Evolutionary conservation across 2,329 filamentous ascomycete species (phyloP).

Genomic region (Ophiostoma perfectum): DNA sequence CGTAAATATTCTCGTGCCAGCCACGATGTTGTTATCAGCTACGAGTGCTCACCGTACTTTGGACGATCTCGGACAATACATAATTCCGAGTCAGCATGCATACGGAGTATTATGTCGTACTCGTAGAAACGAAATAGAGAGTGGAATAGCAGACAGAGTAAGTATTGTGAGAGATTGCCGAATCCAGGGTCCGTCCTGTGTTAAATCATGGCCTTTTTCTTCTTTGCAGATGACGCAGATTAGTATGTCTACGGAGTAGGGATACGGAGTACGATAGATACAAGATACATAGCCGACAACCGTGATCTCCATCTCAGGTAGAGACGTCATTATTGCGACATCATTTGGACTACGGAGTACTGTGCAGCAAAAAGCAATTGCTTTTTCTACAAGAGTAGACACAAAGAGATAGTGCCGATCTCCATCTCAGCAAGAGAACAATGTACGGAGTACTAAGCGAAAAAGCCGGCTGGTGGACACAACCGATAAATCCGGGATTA

Average conservation of each 20-base stretch:
- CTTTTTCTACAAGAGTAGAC: background rate
- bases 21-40: background rate
- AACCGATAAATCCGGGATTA: too few species aligned
- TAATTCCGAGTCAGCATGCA: background rate
- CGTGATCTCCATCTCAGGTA: background rate
- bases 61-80: slow-evolving; percentile 5
- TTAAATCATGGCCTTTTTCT: background rate
- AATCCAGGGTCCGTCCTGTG: background rate
- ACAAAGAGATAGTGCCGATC: background rate
- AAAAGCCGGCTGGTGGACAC: background rate
- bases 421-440: background rate
- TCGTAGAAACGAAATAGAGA: too few species aligned
- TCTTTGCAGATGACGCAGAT: background rate
- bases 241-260: background rate
- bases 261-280: background rate
- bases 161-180: background rate
- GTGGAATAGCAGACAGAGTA: background rate
- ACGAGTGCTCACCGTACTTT: background rate
- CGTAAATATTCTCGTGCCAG: background rate
- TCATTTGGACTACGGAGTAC: background rate
- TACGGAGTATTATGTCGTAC: background rate
- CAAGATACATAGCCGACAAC: background rate
- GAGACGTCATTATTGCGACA: slow-evolving; percentile 7
- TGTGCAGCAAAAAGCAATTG: background rate
- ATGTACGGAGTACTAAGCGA: background rate